phyloP scores from a whole-genome alignment of 768 basidiomycete species.

The Paxillus ammoniavirescens region DNA sequence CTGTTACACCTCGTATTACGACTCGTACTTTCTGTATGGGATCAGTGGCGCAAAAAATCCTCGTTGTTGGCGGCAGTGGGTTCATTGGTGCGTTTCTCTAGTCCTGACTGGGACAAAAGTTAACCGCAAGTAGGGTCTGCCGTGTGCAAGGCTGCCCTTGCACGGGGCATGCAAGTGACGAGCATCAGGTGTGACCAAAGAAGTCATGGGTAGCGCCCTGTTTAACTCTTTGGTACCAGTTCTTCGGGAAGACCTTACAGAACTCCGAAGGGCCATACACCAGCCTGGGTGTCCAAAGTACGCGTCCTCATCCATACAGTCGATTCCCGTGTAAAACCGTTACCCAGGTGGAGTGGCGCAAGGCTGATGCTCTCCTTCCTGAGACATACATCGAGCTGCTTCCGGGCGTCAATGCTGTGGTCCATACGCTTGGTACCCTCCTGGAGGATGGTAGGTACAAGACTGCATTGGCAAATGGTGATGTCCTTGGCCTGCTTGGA shows the following conservation, averaged over 20 bases:
- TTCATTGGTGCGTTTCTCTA: slow-evolving; percentile 72
- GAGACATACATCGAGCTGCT: slow-evolving; percentile 70
- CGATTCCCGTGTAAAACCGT: not conserved
- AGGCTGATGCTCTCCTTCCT: slow-evolving; percentile 79
- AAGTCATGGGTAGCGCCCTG: not conserved
- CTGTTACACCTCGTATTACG: too few species aligned
- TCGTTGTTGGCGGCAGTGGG: slow-evolving; percentile 99
- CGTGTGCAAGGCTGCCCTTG: slow-evolving; percentile 84
- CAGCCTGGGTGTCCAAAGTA: slow-evolving; percentile 82
- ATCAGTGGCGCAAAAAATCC: slow-evolving; percentile 53
- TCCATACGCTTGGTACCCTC: slow-evolving; percentile 92
- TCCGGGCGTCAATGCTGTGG: slow-evolving; percentile 67
- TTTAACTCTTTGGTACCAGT: slow-evolving; percentile 37
- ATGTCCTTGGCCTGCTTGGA: slow-evolving; percentile 50
- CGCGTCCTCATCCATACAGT: slow-evolving; percentile 12
- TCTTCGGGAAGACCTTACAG: slow-evolving; percentile 83
- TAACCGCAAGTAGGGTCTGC: slow-evolving; percentile 69
- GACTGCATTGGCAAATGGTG: slow-evolving; percentile 56
- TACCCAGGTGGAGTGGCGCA: slow-evolving; percentile 81
- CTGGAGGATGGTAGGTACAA: slow-evolving; percentile 85
- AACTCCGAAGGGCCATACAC: slow-evolving; percentile 87
- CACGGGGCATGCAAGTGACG: slow-evolving; percentile 81
- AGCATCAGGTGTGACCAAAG: slow-evolving; percentile 68
- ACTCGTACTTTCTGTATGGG: slow-evolving; percentile 12
- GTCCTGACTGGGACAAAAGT: not conserved